Base-by-base conservation (phyloP, 108 stramenopile species). In the Cyclotella sp. region DNA sequence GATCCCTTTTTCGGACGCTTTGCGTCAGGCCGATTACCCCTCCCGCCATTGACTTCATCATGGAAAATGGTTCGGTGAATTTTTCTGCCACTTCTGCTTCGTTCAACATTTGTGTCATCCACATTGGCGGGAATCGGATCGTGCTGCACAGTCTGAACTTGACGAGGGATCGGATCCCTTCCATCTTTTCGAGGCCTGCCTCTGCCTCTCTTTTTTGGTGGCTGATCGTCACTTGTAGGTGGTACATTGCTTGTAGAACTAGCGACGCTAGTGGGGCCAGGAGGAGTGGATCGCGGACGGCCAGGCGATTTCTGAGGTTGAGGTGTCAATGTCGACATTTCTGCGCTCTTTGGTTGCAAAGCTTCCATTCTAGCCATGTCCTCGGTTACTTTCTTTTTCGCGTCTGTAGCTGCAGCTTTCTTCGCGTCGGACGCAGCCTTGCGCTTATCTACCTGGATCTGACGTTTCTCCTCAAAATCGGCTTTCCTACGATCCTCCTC, bases 51-150 rank as follows among this genome's bases (percentile, higher is more conserved):
- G 34, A 88, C 59, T 71, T 95, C 93, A 63, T 95, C 93, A 72
- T 92, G 90, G 59, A 92, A 92, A 15, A 82, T 73, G 21, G 75
- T 87, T 54, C 90, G 73, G 52, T 91, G 90, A 18, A 95, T 88
- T 18, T 85, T 79, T 68, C 94, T 65, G 46, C 91, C 94, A 70
- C 94, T 95, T 59, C 94, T 84, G 65, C 94, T 93, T 13, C 85
- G 73, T 28, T 83, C 54, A 21, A 64, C 57, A 19, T 58, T 54
- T 18, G 52, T 52, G 21, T 69, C 82, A 18, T 73, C 61, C 52
- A 30, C 46, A 24, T 70, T 63, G 4, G 45, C 53, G 24, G 73
- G 54, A 47, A 44, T 49, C 11, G 62, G 75, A 26, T 54, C 68
- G 24, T 64, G 66, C 9, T 66, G 41, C 41, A 75, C 46, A 14